Conservation (phyloP, 306 rosid species). For the Carpinus viminea region DNA sequence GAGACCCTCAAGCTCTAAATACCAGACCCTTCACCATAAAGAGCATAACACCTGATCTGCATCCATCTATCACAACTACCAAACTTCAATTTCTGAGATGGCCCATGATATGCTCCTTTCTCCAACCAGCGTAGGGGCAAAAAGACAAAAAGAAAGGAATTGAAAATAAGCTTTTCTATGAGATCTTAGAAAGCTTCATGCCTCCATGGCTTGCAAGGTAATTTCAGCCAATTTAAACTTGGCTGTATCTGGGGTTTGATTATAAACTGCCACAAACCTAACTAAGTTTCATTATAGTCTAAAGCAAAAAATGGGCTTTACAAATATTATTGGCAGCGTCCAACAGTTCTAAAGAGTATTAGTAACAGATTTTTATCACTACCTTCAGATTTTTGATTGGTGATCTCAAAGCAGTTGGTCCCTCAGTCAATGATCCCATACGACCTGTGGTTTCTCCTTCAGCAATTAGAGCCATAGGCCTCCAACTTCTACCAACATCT, state of each 20-base stretch:
- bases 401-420: constrained; percentile 60
- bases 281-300: neutral
- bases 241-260: neutral
- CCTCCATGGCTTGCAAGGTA: neutral
- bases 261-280: neutral
- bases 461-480: constrained; percentile 30
- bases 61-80: neutral
- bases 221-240: neutral
- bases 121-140: neutral
- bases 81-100: neutral
- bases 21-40: neutral
- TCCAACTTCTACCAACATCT: constrained; percentile 53
- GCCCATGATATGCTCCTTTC: neutral
- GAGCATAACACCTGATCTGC: neutral
- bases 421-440: constrained; percentile 45
- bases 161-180: neutral
- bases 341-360: neutral
- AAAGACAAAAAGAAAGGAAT: neutral
- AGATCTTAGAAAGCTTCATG: neutral
- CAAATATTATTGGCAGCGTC: neutral
- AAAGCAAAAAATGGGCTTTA: neutral
- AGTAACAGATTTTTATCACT: constrained; percentile 7
- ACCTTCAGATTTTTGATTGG: constrained; percentile 81
- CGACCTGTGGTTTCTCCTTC: constrained; percentile 48
- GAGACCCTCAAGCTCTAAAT: neutral